Evolutionary conservation across 2,329 filamentous ascomycete species (phyloP).

Genomic region (Pseudogymnoascus pannorum): DNA sequence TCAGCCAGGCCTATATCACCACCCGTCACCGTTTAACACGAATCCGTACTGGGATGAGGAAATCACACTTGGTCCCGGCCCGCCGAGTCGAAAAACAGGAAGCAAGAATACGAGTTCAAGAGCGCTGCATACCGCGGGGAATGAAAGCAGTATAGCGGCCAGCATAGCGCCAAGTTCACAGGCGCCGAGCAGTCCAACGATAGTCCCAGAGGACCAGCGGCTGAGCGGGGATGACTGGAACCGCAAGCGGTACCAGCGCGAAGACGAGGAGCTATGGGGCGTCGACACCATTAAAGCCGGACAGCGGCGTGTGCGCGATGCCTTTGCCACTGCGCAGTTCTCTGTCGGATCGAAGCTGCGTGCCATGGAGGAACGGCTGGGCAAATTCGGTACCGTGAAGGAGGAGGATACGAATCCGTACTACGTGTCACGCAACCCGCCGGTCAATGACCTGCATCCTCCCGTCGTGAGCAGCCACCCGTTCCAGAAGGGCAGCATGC

Average conservation of each 20-base stretch:
- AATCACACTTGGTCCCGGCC: slow-evolving; percentile 70
- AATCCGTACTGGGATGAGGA: slow-evolving; percentile 88
- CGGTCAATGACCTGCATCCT: slow-evolving; percentile 79
- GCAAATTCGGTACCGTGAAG: slow-evolving; percentile 25
- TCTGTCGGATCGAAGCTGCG: slow-evolving; percentile 49
- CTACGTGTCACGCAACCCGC: slow-evolving; percentile 46
- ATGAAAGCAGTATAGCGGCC: slow-evolving; percentile 44
- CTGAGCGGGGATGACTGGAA: slow-evolving; percentile 60
- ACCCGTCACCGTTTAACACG: slow-evolving; percentile 75
- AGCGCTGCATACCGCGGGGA: slow-evolving; percentile 50
- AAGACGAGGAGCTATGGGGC: slow-evolving; percentile 84
- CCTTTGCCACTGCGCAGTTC: slow-evolving; percentile 24
- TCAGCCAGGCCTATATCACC: slow-evolving; percentile 66
- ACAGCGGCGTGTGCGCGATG: slow-evolving; percentile 42
- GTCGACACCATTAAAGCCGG: slow-evolving; percentile 32
- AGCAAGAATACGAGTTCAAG: slow-evolving; percentile 54
- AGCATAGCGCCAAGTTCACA: slow-evolving; percentile 28
- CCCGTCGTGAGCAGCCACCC: slow-evolving; percentile 74
- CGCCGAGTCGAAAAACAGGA: slow-evolving; percentile 40
- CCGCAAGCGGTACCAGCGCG: slow-evolving; percentile 69
- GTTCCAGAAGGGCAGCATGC: slow-evolving; percentile 60
- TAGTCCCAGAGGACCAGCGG: slow-evolving; percentile 38
- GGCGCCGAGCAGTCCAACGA: slow-evolving; percentile 37
- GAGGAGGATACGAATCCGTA: slow-evolving; percentile 30
- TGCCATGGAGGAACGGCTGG: slow-evolving; percentile 43